phyloP scores from a whole-genome alignment of 331 rosid genomes.

The Malus hybrid region DNA sequence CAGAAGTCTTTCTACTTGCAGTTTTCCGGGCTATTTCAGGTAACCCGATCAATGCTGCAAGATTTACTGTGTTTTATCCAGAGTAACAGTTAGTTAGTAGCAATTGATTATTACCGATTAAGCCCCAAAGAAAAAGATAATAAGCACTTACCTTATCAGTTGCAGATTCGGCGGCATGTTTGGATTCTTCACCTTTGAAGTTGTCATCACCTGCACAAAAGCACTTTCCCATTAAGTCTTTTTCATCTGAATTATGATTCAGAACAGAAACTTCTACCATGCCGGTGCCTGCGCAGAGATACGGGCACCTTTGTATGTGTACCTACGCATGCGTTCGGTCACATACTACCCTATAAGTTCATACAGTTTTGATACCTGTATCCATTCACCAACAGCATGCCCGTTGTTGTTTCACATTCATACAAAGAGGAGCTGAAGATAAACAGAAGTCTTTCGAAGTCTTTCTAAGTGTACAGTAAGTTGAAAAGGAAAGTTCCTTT shows the following conservation, averaged over 20 bases:
- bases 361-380: not conserved
- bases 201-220: conserved; percentile 69
- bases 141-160: not conserved
- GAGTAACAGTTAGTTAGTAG: not conserved
- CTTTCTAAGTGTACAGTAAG: not conserved
- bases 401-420: not conserved
- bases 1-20: conserved; percentile 16
- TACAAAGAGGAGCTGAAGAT: not conserved
- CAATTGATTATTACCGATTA: not conserved
- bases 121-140: not conserved
- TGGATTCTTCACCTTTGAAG: conserved; percentile 33
- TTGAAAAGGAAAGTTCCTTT: not conserved
- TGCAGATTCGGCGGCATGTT: conserved; percentile 22
- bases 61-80: not conserved
- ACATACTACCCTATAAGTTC: not conserved
- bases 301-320: not conserved
- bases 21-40: conserved; percentile 18
- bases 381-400: not conserved
- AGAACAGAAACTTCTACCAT: not conserved
- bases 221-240: conserved; percentile 8
- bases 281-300: not conserved
- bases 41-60: conserved; percentile 42
- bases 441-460: not conserved
- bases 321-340: not conserved
- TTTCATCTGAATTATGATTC: not conserved